Percentiles rank a stretch among this genome's conserved stretches.
phyloP scores from a whole-genome alignment of 768 basidiomycete species.

The Pholiota microspora region DNA sequence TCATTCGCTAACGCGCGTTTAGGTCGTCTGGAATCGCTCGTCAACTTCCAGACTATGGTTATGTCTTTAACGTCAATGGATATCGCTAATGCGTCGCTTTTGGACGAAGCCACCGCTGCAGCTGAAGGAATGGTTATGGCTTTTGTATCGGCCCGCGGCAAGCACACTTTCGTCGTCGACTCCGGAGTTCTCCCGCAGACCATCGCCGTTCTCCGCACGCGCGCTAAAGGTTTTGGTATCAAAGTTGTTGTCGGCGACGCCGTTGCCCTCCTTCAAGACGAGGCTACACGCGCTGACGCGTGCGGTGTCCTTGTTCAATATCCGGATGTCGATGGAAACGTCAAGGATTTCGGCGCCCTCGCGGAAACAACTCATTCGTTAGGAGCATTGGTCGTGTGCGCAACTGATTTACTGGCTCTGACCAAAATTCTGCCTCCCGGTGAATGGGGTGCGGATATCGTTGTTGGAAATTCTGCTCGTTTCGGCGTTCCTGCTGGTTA shows the following conservation, averaged over 20 bases:
- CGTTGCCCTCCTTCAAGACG: slow-evolving; percentile 45
- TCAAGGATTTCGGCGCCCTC: slow-evolving; percentile 70
- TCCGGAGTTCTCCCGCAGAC: slow-evolving; percentile 85
- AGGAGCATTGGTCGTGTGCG: slow-evolving; percentile 83
- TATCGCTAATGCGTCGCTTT: slow-evolving; percentile 92
- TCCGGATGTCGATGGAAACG: slow-evolving; percentile 83
- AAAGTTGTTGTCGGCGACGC: slow-evolving; percentile 70
- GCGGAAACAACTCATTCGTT: slow-evolving; percentile 66
- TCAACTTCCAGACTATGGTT: slow-evolving; percentile 97
- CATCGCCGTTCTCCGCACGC: slow-evolving; percentile 81
- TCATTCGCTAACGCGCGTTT: slow-evolving; percentile 13
- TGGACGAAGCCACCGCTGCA: slow-evolving; percentile 94
- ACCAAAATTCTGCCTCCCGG: slow-evolving; percentile 94
- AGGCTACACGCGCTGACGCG: slow-evolving; percentile 55
- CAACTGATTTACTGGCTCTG: slow-evolving; percentile 90
- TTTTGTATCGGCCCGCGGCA: slow-evolving; percentile 61
- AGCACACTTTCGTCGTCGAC: slow-evolving; percentile 84
- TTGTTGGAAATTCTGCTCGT: slow-evolving; percentile 90
- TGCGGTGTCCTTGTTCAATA: slow-evolving; percentile 94
- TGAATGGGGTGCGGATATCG: slow-evolving; percentile 98
- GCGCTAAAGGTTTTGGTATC: slow-evolving; percentile 93
- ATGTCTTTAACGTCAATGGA: slow-evolving; percentile 93
- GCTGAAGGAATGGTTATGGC: slow-evolving; percentile 98
- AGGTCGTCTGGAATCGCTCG: slow-evolving; percentile 94
- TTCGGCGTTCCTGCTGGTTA: slow-evolving; percentile 98